Evolutionary conservation across 1,284 basidiomycete genomes (phyloP), one percentile per base, ranked within the genome.

Genomic region (Puccinia sorghi): DNA sequence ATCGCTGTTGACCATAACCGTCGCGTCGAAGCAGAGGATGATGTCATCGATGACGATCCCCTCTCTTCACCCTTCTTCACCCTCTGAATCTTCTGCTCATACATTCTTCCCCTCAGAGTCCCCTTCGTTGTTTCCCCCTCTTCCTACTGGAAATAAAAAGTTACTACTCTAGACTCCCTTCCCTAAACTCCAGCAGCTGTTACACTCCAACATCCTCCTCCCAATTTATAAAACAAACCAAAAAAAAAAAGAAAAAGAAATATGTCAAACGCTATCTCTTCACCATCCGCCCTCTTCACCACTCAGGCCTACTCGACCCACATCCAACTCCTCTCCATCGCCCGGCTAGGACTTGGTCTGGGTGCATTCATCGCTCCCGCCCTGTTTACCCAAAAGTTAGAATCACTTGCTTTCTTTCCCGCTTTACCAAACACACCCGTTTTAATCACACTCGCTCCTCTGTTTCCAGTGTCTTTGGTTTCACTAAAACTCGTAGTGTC

Each of bases 361-460:
- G 75, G 75, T 46, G 75, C 75, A 66, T 69, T 77, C 50, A 69
- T 77, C 12, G 75, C 75, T 17, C 75, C 75, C 32, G 54, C 75
- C n/a, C 63, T 77, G 13, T 77, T 77, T 32, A 77, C 63, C 32
- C 64, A 70, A 77, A 77, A 66, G 75, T 77, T 7, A 54, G 61
- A n/a, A 22, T 39, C n/a, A 20, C 37, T 25, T n/a, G 13, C 22
- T 70, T 54, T 5, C 27, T 37, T 20, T 13, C 61, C 25, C 4
- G n/a, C 52, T 52, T 17, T 50, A 46, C 48, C 11, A 39, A 46
- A 46, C n/a, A 46, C 37, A 46, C 67, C 11, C 25, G 15, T 32
- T 37, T 7, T 20, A 22, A n/a, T 15, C 12, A 22, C 39, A 22
- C 39, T 56, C 32, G 13, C 25, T 20, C 46, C 48, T 39, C 64